Conservation (phyloP, 257 asterid species). For the Mitragyna speciosa region DNA sequence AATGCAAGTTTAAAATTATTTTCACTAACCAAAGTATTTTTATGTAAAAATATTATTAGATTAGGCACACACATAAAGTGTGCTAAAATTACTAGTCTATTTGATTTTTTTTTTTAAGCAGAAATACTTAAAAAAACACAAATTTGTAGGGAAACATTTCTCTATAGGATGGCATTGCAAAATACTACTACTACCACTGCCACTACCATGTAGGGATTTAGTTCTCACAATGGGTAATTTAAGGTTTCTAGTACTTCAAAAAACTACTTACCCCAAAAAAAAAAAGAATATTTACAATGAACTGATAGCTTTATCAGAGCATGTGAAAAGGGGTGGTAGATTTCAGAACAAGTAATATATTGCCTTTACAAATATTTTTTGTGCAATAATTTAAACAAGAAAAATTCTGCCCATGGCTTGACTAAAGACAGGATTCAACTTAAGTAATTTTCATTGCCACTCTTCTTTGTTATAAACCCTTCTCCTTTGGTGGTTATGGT, state of each 20-base stretch:
- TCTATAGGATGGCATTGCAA: neutral
- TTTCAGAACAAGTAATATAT: neutral
- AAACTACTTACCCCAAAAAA: too few species aligned
- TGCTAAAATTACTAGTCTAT: neutral
- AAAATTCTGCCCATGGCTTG: neutral
- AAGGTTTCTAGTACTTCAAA: neutral
- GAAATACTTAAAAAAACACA: neutral
- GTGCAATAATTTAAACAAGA: neutral
- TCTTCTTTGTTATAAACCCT: neutral
- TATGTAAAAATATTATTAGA: too few species aligned
- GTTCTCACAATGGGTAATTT: neutral
- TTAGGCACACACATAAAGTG: too few species aligned
- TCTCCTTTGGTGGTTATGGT: conserved; percentile 2
- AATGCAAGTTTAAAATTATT: too few species aligned
- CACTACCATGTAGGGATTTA: neutral
- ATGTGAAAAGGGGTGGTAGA: neutral
- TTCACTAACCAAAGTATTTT: too few species aligned
- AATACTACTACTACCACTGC: too few species aligned
- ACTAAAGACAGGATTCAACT: neutral
- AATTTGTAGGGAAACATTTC: neutral
- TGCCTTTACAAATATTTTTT: neutral
- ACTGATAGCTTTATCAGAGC: neutral
- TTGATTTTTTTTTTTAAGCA: neutral
- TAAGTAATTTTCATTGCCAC: neutral
- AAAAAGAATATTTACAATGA: too few species aligned